Percentiles rank a stretch among this genome's conserved stretches.
These are phyloP conservation scores for Ogataea dorogensis DNA, from an alignment of 805 yeast genomes.

Conservation along the genomic window DNA sequence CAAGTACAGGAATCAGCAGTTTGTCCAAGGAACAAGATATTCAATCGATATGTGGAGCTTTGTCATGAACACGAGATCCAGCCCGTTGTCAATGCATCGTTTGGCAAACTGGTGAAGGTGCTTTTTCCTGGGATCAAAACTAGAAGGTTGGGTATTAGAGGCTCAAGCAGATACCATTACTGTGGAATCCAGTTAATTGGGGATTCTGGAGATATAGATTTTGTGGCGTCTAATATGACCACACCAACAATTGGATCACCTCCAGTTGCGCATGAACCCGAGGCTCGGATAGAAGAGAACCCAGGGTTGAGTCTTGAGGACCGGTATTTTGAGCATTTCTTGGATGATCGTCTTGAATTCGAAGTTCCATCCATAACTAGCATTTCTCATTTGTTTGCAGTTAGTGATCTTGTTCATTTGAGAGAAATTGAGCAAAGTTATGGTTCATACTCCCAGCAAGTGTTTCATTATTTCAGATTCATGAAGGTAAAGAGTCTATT, in stretches of 20 bases:
- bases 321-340: conserved; percentile 12
- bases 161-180: conserved; percentile 81
- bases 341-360: conserved; percentile 14
- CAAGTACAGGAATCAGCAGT: conserved; percentile 47
- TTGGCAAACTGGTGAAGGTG: conserved; percentile 70
- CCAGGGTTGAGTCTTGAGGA: conserved; percentile 15
- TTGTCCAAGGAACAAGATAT: conserved; percentile 65
- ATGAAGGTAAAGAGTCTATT: conserved; percentile 65
- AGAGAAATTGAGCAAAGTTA: conserved; percentile 51
- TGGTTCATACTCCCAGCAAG: conserved; percentile 58
- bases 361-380: conserved; percentile 16
- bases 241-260: conserved; percentile 20
- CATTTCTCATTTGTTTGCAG: conserved; percentile 13
- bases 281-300: conserved; percentile 3
- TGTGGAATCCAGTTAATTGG: conserved; percentile 62
- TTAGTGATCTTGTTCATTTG: conserved; percentile 11
- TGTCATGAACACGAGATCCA: conserved; percentile 53
- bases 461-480: conserved; percentile 64
- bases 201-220: conserved; percentile 32
- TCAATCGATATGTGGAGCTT: conserved; percentile 59
- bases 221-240: conserved; percentile 14
- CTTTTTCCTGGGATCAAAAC: conserved; percentile 68
- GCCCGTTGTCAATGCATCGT: conserved; percentile 72
- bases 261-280: conserved; percentile 4
- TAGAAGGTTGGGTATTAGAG: conserved; percentile 77